A percentile compares a stretch with the other conserved stretches of the same genome.
phyloP scores from a whole-genome alignment of 1,139 yeast species.

The Kurtzmaniella natalensis region DNA sequence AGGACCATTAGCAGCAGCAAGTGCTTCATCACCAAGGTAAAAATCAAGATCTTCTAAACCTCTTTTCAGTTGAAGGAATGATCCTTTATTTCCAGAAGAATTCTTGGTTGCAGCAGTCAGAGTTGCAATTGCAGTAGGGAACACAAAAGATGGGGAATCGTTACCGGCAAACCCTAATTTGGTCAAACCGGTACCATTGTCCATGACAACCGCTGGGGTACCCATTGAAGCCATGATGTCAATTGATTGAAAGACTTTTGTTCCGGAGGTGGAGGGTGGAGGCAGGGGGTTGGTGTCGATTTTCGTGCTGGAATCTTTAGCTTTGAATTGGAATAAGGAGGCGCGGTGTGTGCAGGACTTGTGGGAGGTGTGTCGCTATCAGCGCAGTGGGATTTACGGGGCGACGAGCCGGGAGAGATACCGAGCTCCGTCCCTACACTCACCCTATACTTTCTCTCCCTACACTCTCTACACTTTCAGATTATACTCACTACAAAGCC shows the following conservation, averaged over 20 bases:
- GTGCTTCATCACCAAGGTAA: conserved; percentile 92
- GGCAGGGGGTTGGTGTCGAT: background rate
- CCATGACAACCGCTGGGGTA: conserved; percentile 95
- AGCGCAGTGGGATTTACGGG: too few relatives aligned
- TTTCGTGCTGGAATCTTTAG: too few relatives aligned
- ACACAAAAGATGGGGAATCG: conserved; percentile 94
- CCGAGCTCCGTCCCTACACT: too few relatives aligned
- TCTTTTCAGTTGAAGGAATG: conserved; percentile 60
- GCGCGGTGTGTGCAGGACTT: too few relatives aligned
- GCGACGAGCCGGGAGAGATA: too few relatives aligned
- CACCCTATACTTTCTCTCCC: too few relatives aligned
- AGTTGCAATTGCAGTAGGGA: conserved; percentile 97
- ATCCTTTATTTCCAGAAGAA: conserved; percentile 37
- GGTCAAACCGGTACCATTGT: conserved; percentile 96
- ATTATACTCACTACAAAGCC: too few relatives aligned
- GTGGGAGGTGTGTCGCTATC: too few relatives aligned
- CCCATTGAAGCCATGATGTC: conserved; percentile 60
- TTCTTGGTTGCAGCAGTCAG: conserved; percentile 32
- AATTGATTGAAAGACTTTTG: background rate
- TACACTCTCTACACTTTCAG: too few relatives aligned
- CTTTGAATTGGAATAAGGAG: too few relatives aligned
- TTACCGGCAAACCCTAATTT: conserved; percentile 98
- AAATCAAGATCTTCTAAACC: conserved; percentile 96
- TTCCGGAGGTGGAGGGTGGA: background rate
- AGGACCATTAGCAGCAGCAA: conserved; percentile 84